These are phyloP conservation scores for Inga laurina DNA, from an alignment of 306 rosid species.

Conservation along the genomic window DNA sequence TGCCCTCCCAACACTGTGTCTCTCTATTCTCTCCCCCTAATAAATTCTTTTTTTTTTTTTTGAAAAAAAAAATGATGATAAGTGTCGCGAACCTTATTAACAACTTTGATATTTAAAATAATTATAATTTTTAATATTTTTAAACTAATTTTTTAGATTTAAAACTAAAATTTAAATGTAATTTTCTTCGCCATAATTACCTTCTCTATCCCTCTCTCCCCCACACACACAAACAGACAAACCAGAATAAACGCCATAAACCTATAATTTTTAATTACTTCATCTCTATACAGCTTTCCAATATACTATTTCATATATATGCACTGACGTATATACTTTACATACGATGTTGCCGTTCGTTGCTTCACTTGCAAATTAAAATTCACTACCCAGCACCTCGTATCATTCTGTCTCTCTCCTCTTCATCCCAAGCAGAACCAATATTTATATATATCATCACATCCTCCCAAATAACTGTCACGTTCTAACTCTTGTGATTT, in stretches of 20 bases:
- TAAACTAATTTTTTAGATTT: background rate
- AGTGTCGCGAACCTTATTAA: background rate
- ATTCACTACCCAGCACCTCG: background rate
- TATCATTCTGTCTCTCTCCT: background rate
- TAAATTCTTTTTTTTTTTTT: background rate
- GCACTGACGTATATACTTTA: background rate
- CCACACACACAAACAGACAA: background rate
- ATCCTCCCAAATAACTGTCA: background rate
- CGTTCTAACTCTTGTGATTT: background rate
- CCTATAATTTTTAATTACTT: background rate
- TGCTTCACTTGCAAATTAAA: constrained; percentile 14
- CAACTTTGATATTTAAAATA: too few relatives aligned
- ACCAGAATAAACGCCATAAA: background rate
- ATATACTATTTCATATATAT: background rate
- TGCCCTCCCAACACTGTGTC: background rate
- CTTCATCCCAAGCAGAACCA: background rate
- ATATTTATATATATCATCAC: background rate
- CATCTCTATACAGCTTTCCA: background rate
- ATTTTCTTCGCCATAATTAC: background rate
- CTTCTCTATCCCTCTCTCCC: background rate
- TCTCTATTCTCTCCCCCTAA: background rate
- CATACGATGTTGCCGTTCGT: background rate
- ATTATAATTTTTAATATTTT: background rate
- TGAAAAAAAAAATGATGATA: background rate
- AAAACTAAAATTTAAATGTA: background rate